Conservation (phyloP, 2,329 filamentous ascomycete genomes). For the Colletotrichum sojae region DNA sequence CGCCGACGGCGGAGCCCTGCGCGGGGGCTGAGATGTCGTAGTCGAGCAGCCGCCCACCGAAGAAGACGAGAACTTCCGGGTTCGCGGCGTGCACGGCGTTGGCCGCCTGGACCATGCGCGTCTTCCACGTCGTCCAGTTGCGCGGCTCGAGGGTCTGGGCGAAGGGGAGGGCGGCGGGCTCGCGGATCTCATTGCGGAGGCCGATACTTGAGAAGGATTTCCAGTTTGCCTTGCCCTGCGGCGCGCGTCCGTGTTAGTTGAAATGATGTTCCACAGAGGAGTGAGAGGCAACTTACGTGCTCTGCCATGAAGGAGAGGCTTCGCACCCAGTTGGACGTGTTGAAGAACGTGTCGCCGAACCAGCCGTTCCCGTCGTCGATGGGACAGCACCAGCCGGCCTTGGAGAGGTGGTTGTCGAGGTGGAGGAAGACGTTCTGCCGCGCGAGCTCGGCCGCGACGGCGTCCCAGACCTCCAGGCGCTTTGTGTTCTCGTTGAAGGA, state of each 20-base stretch:
- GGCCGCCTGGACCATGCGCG: slow-evolving; percentile 57
- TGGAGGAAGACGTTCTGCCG: slow-evolving; percentile 63
- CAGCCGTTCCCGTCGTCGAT: slow-evolving; percentile 62
- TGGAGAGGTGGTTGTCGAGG: slow-evolving; percentile 65
- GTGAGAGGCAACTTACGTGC: slow-evolving; percentile 53
- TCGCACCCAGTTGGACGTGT: slow-evolving; percentile 66
- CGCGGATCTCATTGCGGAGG: slow-evolving; percentile 58
- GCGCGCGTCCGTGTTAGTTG: not conserved
- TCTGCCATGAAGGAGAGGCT: slow-evolving; percentile 66
- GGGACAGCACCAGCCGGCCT: slow-evolving; percentile 63
- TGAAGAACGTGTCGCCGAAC: slow-evolving; percentile 67
- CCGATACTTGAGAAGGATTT: slow-evolving; percentile 56
- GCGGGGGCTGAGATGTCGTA: slow-evolving; percentile 47
- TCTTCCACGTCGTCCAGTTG: slow-evolving; percentile 64
- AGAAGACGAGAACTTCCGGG: slow-evolving; percentile 61
- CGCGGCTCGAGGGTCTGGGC: slow-evolving; percentile 52
- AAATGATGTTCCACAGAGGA: not conserved
- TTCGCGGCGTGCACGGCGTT: slow-evolving; percentile 60
- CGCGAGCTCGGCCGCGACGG: slow-evolving; percentile 64
- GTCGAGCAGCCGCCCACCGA: slow-evolving; percentile 51
- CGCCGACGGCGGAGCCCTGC: slow-evolving; percentile 43
- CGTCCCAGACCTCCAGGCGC: slow-evolving; percentile 66
- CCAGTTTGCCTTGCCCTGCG: slow-evolving; percentile 53
- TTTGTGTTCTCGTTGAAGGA: slow-evolving; percentile 61
- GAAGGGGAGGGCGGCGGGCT: slow-evolving; percentile 56